Base-by-base conservation (phyloP, 148 eudicot genomes). In the Fallopia convolvulus region DNA sequence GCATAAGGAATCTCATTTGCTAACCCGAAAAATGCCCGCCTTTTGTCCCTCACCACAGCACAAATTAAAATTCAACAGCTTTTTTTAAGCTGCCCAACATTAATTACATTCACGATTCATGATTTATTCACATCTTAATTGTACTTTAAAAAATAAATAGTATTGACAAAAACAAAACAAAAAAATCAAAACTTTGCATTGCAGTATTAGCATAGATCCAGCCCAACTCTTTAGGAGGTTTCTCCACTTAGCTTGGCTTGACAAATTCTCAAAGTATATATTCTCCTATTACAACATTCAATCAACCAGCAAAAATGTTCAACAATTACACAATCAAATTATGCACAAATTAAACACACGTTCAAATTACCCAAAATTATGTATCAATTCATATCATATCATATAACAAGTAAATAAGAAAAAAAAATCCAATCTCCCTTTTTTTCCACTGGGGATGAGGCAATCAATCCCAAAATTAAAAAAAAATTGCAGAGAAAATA, bases 341-440 rank as follows among this genome's bases (percentile, higher is more conserved):
- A 68, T 68, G 21, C 46, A 68, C 72, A 68, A 33, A 32, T 66
- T 11, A 23, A 30, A 30, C 33, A 61, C 70, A 61, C 70, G 7
- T 32, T 30, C 17, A 65, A 32, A 65, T 14, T 20, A 33, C 6
- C 44, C 44, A 68, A 68, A 39, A 68, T 36, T 68, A 68, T 33
- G 72, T 68, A 66, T 32, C 72, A 68, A 68, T 68, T 68, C 72
- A 68, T 55, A 18, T 55, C 61, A 55, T 55, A 68, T 39, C 44
- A 68, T 68, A 68, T 33, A 39, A 68, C 44, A 33, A 15, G 44
- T 5, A 68, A 68, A 5, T 4, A 15, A 68, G 44, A 52, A 52
- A 17, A 17, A 14, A 68, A 33, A 13, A 33, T 15, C 6, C 72
- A 36, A 15, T 36, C 72, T 36, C 12, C 18, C 40, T 6, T 58